phyloP scores from a whole-genome alignment of 2,329 filamentous ascomycete genomes.

The Eurotiales sp. region DNA sequence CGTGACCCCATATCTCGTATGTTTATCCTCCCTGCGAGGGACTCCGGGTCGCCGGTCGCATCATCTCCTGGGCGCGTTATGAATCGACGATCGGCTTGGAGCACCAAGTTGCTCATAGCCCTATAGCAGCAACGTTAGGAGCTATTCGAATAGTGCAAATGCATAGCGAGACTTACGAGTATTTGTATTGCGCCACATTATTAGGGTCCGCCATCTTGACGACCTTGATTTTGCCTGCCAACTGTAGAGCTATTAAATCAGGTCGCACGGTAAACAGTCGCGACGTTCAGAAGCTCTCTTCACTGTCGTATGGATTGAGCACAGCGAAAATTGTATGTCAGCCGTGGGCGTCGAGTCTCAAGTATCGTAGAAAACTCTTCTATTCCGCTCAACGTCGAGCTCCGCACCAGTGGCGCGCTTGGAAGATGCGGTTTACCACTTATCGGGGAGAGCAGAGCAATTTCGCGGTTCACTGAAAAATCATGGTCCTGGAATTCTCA shows the following conservation, averaged over 20 bases:
- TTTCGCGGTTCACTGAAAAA: neutral
- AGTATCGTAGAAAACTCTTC: conserved; percentile 11
- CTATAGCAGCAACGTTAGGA: conserved; percentile 2
- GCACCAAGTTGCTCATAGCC: conserved; percentile 99
- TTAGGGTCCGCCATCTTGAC: conserved; percentile 63
- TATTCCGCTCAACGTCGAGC: conserved; percentile 12
- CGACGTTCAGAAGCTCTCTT: neutral
- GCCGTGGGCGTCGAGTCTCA: neutral
- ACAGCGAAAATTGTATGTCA: neutral
- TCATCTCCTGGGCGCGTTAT: conserved; percentile 90
- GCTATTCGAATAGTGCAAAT: neutral
- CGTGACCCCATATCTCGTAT: conserved; percentile 92
- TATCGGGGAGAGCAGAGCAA: neutral
- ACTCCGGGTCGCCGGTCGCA: conserved; percentile 94
- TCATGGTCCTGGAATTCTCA: neutral
- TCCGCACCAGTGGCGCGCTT: conserved; percentile 16
- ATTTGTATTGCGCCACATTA: conserved; percentile 95
- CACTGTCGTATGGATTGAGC: neutral
- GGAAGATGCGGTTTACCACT: conserved; percentile 7
- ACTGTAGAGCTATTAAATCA: neutral
- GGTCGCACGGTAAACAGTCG: no score
- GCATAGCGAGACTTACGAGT: conserved; percentile 55
- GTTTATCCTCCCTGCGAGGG: conserved; percentile 86
- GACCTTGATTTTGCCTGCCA: conserved; percentile 1
- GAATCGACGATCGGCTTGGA: conserved; percentile 98